phyloP scores from a whole-genome alignment of 257 asterid genomes.

The Datura wrightii region DNA sequence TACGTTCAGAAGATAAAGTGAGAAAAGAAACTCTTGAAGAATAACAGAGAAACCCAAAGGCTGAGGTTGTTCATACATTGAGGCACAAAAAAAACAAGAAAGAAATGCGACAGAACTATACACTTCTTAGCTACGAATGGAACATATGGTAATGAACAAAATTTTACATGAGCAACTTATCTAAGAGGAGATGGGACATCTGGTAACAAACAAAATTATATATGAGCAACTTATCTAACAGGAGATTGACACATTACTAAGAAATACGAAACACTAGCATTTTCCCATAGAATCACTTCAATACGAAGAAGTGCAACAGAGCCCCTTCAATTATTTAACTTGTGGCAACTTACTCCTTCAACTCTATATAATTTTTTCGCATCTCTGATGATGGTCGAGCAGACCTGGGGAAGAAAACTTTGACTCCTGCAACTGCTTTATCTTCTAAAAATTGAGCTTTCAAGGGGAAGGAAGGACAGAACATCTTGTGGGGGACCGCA shows the following conservation, averaged over 20 bases:
- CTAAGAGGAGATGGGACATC: background rate
- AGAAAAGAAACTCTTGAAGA: background rate
- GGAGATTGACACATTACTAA: background rate
- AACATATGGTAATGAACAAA: background rate
- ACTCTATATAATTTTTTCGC: background rate
- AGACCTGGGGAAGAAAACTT: too few relatives aligned
- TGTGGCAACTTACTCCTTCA: background rate
- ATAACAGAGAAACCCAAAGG: background rate
- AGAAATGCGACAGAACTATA: background rate
- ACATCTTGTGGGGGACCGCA: too few relatives aligned
- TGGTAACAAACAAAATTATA: background rate
- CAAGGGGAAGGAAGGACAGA: too few relatives aligned
- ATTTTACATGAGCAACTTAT: background rate
- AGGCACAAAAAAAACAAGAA: background rate
- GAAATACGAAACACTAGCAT: background rate
- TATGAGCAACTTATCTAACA: background rate
- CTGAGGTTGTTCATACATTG: background rate
- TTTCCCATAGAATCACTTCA: background rate
- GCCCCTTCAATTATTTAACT: conserved; percentile 22
- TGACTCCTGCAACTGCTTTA: too few relatives aligned
- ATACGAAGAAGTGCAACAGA: background rate
- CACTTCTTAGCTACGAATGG: background rate
- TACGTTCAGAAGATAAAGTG: background rate
- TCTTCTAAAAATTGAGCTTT: too few relatives aligned
- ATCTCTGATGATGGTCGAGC: too few relatives aligned